Evolutionary conservation across 1,284 basidiomycete genomes (phyloP), one percentile per base, ranked within the genome.

Genomic region (Melampsora larici-populina): DNA sequence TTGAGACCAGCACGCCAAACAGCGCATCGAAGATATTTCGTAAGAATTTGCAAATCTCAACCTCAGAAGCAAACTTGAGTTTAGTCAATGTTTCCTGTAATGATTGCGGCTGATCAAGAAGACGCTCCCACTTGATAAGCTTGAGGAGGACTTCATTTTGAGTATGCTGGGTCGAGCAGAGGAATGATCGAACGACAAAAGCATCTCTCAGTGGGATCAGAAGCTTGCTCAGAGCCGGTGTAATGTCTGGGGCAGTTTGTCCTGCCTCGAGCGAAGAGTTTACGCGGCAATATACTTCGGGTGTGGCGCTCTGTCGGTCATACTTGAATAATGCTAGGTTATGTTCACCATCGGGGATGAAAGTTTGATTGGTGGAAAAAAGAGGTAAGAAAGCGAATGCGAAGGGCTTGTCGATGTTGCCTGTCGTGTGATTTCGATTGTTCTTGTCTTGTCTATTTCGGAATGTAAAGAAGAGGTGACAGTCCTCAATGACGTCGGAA

Each of bases 401-500:
- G 81, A 96, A 97, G 0, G 94, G 91, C 55, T 87, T 87, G 66
- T 95, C 93, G 2, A 85, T 80, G 1, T 82, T 82, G 26, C 88
- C 8, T n/a, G 55, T 87, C 21, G 70, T 78, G 79, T 81, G 62
- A 87, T 86, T 73, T 67, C 76, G 33, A 84, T 83, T 26, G n/a
- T 67, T 18, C 60, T 74, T 70, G 33, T 70, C 70, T 17, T 79
- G 74, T 26, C 94, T 90, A 81, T 94, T 91, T 29, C 92, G 89
- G 85, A 98, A 95, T 0, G 92, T 93, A 85, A 98, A 93, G 87
- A 95, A 97, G 17, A 99, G 85, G 82, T 98, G 96, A 88, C 92
- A 95, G 68, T 90, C 88, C 31, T 90, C 89, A 68, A 90, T 87
- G 8, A 88, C 87, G 6, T 90, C 86, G 40, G 87, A 85, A 11